phyloP scores from a whole-genome alignment of 306 rosid genomes.

The Coriaria nepalensis region DNA sequence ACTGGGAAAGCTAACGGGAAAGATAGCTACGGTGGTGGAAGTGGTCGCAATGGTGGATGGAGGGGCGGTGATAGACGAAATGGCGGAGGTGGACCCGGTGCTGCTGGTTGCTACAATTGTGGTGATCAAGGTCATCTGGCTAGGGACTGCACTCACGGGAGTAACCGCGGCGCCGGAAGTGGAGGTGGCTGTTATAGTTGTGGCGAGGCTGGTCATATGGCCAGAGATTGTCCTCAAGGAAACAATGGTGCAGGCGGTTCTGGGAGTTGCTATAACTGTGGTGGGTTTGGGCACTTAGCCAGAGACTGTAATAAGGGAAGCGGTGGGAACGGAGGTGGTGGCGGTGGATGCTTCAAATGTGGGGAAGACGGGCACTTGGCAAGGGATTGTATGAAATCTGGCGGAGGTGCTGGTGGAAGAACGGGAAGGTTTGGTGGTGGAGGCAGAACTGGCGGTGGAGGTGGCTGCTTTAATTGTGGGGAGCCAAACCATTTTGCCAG shows the following conservation, averaged over 20 bases:
- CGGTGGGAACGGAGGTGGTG: conserved; percentile 21
- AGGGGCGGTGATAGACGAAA: conserved; percentile 44
- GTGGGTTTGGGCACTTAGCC: conserved; percentile 57
- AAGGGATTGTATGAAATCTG: conserved; percentile 17
- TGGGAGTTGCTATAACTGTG: conserved; percentile 39
- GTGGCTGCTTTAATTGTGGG: conserved; percentile 27
- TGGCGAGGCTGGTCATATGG: conserved; percentile 58
- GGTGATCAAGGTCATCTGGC: conserved; percentile 67
- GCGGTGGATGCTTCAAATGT: conserved; percentile 36
- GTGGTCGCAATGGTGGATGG: conserved; percentile 29
- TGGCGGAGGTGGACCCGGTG: conserved; percentile 29
- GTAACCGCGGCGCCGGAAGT: conserved; percentile 7
- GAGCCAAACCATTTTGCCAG: conserved; percentile 63
- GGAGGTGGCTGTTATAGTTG: conserved; percentile 45
- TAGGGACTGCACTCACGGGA: conserved; percentile 38
- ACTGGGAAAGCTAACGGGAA: conserved; percentile 18
- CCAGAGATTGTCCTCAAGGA: conserved; percentile 52
- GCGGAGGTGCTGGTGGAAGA: conserved; percentile 9
- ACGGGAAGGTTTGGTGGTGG: conserved; percentile 1
- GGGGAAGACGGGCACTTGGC: conserved; percentile 40
- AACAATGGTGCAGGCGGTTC: conserved; percentile 11
- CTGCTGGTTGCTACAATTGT: conserved; percentile 48
- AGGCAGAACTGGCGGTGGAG: conserved; percentile 15
- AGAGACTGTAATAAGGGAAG: conserved; percentile 46
- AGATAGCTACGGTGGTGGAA: conserved; percentile 13